Base-by-base conservation (phyloP, 2,329 filamentous ascomycete species). In the Drechslera avenae region DNA sequence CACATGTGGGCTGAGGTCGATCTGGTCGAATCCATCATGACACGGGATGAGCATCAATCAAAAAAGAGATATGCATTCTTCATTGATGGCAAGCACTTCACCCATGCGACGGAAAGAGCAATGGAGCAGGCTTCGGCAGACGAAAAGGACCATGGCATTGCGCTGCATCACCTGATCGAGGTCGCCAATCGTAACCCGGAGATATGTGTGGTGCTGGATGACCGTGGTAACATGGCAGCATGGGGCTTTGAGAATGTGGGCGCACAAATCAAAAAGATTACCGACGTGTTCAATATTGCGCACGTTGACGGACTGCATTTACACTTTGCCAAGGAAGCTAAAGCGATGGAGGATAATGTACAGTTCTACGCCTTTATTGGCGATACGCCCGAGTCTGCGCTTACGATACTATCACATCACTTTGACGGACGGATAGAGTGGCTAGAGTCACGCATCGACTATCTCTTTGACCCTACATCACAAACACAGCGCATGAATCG, bases 191-290 rank as follows among this genome's bases (percentile, higher is more conserved):
- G 87, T 44, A 89, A 83, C 48, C 90, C 92, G 0, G 94, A 99
- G 69, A 84, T 99, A 2, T 94, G 91, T 60, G 81, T 97, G 18
- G 86, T 93, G 7, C 79, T 96, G 39, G 91, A 97, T 72, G 86
- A 87, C n/a, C 79, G 82, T 39, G 93, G 93, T 1, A 86, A 87
- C 59, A 90, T 97, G 88, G 91, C 90, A 33, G 91, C 90, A 0
- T 97, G 93, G 90, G 93, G 91, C 0, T 76, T 99, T 48, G 92
- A 97, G 71, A 92, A 93, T 66, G 83, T 96, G 16, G 87, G 88
- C 30, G 86, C 84, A 62, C 90, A 87, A 66, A 78, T 81, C 26
- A 84, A 83, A 59, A 84, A 83, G 52, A 79, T 82, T 3, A 80
- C 85, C 21, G 85, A 86, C 55, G 83, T 93, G n/a, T 95, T 94